Conservation (phyloP, 495 filamentous ascomycete species). For the Pyrenula aspistea region DNA sequence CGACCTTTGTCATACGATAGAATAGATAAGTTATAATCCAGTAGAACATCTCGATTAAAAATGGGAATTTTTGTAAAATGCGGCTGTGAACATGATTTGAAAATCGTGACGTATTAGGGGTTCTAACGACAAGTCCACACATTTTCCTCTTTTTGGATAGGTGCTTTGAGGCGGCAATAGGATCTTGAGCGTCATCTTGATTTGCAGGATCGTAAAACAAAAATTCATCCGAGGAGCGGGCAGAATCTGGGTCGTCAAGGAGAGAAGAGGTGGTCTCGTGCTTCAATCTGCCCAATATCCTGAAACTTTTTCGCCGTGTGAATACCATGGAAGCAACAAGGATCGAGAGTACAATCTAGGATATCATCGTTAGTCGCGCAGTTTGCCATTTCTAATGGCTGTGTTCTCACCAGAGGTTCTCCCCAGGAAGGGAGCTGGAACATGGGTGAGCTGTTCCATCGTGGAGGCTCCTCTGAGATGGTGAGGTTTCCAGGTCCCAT, state of each 20-base stretch:
- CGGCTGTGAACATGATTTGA: background rate
- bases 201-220: background rate
- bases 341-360: background rate
- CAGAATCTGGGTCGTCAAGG: background rate
- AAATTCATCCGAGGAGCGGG: background rate
- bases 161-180: background rate
- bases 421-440: slow-evolving; percentile 10
- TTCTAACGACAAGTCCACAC: background rate
- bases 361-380: background rate
- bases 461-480: slow-evolving; percentile 11
- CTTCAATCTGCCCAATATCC: background rate
- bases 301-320: background rate
- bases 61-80: slow-evolving; percentile 20
- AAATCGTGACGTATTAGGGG: background rate
- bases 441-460: slow-evolving; percentile 19
- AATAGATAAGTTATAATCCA: slow-evolving; percentile 52
- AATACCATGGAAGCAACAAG: background rate
- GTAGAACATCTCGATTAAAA: slow-evolving; percentile 50
- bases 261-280: background rate
- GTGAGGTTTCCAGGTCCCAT: slow-evolving; percentile 7
- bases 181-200: background rate
- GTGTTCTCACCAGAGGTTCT: background rate
- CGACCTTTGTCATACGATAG: slow-evolving; percentile 45
- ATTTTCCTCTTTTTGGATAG: background rate
- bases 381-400: background rate